Evolutionary conservation across 345 rosid species (phyloP).

Genomic region (Ceriops tagal): DNA sequence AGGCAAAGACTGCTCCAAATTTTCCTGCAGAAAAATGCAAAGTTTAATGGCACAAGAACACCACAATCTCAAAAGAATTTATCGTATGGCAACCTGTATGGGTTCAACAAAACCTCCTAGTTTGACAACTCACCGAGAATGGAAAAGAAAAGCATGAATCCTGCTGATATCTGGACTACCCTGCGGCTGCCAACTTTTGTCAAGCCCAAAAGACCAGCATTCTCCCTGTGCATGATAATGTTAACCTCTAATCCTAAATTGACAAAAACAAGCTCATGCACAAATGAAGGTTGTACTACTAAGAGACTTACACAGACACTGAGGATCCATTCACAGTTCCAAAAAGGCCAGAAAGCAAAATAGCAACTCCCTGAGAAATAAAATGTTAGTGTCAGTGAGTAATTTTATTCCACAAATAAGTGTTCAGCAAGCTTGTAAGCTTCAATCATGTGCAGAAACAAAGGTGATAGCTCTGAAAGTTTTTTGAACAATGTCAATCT

Average conservation of each 20-base stretch:
- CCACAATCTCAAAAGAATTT: slow-evolving; percentile 4
- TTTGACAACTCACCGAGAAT: slow-evolving; percentile 59
- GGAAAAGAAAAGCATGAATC: slow-evolving; percentile 97
- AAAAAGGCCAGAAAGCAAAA: slow-evolving; percentile 83
- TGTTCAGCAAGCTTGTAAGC: background rate
- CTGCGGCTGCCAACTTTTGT: slow-evolving; percentile 92
- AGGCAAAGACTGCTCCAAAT: slow-evolving; percentile 93
- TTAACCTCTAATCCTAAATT: background rate
- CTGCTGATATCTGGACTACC: slow-evolving; percentile 94
- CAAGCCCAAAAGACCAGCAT: slow-evolving; percentile 85
- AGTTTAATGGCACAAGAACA: slow-evolving; percentile 10
- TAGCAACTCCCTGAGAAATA: slow-evolving; percentile 74
- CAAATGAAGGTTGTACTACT: slow-evolving; percentile 1
- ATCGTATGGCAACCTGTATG: background rate
- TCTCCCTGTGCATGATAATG: slow-evolving; percentile 53
- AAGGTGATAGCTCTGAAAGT: background rate
- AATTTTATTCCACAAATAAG: background rate
- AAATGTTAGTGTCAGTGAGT: background rate
- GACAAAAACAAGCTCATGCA: slow-evolving; percentile 6
- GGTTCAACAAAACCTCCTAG: slow-evolving; percentile 7
- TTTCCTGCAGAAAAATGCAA: slow-evolving; percentile 52
- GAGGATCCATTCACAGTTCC: slow-evolving; percentile 91
- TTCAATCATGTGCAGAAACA: background rate
- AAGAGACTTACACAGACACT: slow-evolving; percentile 79
- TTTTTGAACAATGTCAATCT: background rate